These are phyloP conservation scores for Penicillium sp. DNA, from an alignment of 2,329 filamentous ascomycete genomes.

Conservation along the genomic window DNA sequence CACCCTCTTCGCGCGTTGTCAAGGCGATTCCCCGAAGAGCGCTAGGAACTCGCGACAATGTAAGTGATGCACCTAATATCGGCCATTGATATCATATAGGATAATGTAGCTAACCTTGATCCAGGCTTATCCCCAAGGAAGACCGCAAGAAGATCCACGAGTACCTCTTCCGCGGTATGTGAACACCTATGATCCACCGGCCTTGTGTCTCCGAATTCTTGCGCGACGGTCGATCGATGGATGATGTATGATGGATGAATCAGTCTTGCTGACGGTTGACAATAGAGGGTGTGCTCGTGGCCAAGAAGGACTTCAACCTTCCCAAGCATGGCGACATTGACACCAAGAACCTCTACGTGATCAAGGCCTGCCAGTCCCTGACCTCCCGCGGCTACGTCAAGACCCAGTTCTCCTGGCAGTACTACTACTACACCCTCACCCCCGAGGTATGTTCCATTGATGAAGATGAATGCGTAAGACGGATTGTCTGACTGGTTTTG, in stretches of 20 bases:
- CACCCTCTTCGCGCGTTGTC: conserved; percentile 36
- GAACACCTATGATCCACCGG: no score
- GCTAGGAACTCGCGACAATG: conserved; percentile 49
- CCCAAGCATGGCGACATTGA: conserved; percentile 97
- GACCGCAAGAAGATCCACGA: conserved; percentile 99
- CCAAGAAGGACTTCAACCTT: conserved; percentile 98
- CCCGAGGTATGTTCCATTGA: conserved; percentile 50
- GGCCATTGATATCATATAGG: no score
- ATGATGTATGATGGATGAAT: no score
- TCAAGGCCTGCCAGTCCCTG: conserved; percentile 98
- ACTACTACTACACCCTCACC: conserved; percentile 99
- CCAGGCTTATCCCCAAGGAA: conserved; percentile 96
- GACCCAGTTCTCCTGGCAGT: conserved; percentile 99
- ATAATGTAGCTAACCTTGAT: no score
- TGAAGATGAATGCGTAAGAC: neutral
- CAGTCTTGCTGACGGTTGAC: no score
- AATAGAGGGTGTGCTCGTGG: conserved; percentile 79
- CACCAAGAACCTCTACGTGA: conserved; percentile 98
- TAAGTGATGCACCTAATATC: no score
- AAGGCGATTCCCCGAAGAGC: conserved; percentile 48
- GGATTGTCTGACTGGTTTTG: conserved; percentile 5
- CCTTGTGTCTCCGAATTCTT: no score
- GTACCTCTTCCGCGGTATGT: conserved; percentile 89
- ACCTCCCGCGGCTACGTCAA: conserved; percentile 97
- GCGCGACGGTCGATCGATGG: no score